Base-by-base conservation (phyloP, 78 protist species). In the Tieghemostelium lacteum region DNA sequence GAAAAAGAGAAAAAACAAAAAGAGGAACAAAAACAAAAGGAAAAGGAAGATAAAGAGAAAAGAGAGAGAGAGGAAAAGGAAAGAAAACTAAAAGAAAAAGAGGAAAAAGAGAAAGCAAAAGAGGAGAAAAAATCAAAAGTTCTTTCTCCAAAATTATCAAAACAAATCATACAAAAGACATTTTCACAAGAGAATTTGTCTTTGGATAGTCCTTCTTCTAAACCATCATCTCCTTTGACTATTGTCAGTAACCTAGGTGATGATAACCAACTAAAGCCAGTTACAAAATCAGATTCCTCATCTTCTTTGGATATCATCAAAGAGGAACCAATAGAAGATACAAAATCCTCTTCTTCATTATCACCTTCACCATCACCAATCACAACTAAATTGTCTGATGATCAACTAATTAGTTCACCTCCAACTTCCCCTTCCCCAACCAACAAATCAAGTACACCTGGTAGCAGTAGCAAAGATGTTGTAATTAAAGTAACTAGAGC, bases 401-500 rank as follows among this genome's bases (percentile, higher is more conserved):
- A 6, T 45, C n/a, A 45, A 45, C 52, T 10, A 45, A 10, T 45
- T 45, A 45, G 10, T 10, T 14, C 52, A 45, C 52, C 52, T 14
- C 52, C 52, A 45, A 45, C 61, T 16, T n/a, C 75, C 12, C 7
- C 64, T 29, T 31, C 55, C 3, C 31, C 31, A 70, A 19, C 50
- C 2, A 39, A 42, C 2, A 39, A 37, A 3, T 37, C 4, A 37
- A 42, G 17, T n/a, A 66, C 28, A 20, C 31, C 31, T 61, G 29
- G 67, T 61, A 64, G 71, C 14, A 64, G 34, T 36, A 64, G 49
- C 50, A 83, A 72, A 60, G 91, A 83, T 3, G 91, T 83, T 31
- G 78, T 83, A 0, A 83, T 83, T 39, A 83, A 69, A 60, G 91
- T 83, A 0, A 83, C 91, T 2, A 58, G 91, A 39, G 91, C 91